Percentiles rank a stretch among this genome's conserved stretches.
These are phyloP conservation scores for Eimeria tenella DNA, from an alignment of 169 alveolate species.

Conservation along the genomic window DNA sequence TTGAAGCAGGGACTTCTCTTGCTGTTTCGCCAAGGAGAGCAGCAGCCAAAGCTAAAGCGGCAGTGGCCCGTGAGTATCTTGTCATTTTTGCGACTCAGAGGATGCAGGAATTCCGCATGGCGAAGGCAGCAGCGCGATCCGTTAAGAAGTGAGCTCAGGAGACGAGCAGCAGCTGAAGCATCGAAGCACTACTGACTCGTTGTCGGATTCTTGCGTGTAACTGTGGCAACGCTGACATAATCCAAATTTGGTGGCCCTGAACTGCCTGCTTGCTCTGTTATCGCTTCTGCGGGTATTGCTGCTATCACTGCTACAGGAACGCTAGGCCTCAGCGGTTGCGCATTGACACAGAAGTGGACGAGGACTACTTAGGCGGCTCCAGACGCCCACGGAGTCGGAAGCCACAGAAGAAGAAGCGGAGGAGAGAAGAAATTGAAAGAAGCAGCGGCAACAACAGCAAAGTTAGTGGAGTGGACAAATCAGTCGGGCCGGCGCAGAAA, in stretches of 20 bases:
- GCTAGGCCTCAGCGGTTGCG: slow-evolving; percentile 24
- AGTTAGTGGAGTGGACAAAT: background rate
- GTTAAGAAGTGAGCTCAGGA: slow-evolving; percentile 19
- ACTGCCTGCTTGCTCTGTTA: background rate
- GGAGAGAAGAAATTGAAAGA: background rate
- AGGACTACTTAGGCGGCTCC: background rate
- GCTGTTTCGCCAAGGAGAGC: background rate
- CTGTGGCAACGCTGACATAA: too few species aligned
- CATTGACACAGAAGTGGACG: slow-evolving; percentile 1
- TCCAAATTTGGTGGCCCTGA: too few species aligned
- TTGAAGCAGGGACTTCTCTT: background rate
- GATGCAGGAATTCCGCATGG: slow-evolving; percentile 46
- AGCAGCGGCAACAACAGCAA: slow-evolving; percentile 25
- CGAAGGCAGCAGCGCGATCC: slow-evolving; percentile 50
- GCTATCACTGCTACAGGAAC: background rate
- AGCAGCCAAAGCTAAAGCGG: slow-evolving; percentile 27
- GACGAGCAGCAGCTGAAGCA: slow-evolving; percentile 2
- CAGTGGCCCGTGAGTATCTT: background rate
- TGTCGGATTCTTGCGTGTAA: too few species aligned
- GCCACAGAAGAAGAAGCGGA: background rate
- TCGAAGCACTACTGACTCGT: too few species aligned
- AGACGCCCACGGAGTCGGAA: background rate
- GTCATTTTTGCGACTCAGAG: slow-evolving; percentile 25
- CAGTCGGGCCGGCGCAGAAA: background rate
- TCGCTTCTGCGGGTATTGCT: background rate